phyloP scores from a whole-genome alignment of 805 yeast species.

The Yarrowia osloensis region DNA sequence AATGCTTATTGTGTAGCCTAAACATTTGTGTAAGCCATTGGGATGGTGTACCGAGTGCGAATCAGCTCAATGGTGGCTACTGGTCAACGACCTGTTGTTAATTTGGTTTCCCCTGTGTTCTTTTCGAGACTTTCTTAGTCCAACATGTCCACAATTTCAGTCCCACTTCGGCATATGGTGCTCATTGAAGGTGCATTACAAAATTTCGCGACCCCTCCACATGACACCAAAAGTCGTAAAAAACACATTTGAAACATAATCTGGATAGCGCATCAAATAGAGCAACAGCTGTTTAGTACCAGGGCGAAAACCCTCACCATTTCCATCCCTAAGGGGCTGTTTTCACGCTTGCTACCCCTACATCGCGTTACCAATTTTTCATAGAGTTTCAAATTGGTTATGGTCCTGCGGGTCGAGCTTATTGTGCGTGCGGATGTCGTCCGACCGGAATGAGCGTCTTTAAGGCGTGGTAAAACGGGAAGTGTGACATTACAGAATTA shows the following conservation, averaged over 20 bases:
- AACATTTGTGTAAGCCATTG: background rate
- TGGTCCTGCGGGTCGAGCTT: slow-evolving; percentile 4
- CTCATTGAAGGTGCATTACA: slow-evolving; percentile 23
- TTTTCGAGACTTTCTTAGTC: background rate
- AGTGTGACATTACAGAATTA: background rate
- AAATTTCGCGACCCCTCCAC: background rate
- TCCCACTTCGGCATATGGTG: background rate
- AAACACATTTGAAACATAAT: background rate
- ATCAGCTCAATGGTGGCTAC: background rate
- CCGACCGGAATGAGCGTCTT: background rate
- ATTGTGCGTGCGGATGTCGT: background rate
- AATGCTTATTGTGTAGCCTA: background rate
- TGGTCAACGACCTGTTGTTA: background rate
- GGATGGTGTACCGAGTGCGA: background rate
- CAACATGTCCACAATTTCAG: background rate
- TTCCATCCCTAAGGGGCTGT: background rate
- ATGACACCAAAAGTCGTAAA: background rate
- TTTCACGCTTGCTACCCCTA: slow-evolving; percentile 20
- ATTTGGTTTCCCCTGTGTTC: background rate
- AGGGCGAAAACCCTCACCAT: too few relatives aligned
- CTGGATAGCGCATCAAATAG: too few relatives aligned
- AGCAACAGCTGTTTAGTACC: too few relatives aligned
- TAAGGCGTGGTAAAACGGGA: background rate
- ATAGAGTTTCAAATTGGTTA: background rate
- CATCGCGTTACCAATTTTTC: slow-evolving; percentile 11